These are phyloP conservation scores for Phytophthora megakarya DNA, from an alignment of 352 stramenopile genomes.

Conservation along the genomic window DNA sequence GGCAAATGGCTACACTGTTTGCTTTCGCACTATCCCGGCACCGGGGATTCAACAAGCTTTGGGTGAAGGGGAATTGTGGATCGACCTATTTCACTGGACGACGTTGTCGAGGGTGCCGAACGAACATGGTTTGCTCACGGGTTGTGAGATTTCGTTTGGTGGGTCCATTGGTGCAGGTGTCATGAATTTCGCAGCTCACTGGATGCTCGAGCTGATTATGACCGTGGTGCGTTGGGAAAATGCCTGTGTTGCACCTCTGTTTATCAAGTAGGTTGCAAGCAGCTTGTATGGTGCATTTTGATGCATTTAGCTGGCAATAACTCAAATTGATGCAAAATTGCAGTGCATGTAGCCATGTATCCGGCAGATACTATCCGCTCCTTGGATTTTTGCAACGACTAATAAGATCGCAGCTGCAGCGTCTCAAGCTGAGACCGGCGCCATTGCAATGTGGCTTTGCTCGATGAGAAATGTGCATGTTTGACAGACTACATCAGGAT, in stretches of 20 bases:
- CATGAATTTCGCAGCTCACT: slow-evolving; percentile 70
- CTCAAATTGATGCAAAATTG: slow-evolving; percentile 2
- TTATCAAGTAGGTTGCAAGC: slow-evolving; percentile 39
- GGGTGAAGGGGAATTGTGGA: slow-evolving; percentile 56
- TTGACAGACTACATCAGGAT: slow-evolving; percentile 5
- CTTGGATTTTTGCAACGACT: slow-evolving; percentile 23
- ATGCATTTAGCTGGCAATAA: background rate
- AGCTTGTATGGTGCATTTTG: background rate
- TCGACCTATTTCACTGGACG: slow-evolving; percentile 74
- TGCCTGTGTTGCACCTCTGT: slow-evolving; percentile 54
- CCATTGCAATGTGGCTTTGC: slow-evolving; percentile 17
- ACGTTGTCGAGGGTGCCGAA: slow-evolving; percentile 38
- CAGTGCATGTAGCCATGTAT: slow-evolving; percentile 23
- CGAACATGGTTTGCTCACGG: slow-evolving; percentile 23
- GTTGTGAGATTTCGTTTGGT: slow-evolving; percentile 54
- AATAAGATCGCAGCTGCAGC: slow-evolving; percentile 9
- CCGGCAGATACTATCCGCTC: no score
- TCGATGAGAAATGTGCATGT: slow-evolving; percentile 17
- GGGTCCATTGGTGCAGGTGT: slow-evolving; percentile 56
- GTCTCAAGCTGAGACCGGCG: slow-evolving; percentile 6
- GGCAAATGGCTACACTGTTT: slow-evolving; percentile 57
- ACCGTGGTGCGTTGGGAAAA: slow-evolving; percentile 74
- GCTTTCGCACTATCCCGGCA: slow-evolving; percentile 67
- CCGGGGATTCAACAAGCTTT: slow-evolving; percentile 53
- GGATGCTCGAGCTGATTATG: slow-evolving; percentile 83